A percentile compares a stretch with the other conserved stretches of the same genome.
phyloP scores from a whole-genome alignment of 2,329 filamentous ascomycete species.

The Xylaria sp. region DNA sequence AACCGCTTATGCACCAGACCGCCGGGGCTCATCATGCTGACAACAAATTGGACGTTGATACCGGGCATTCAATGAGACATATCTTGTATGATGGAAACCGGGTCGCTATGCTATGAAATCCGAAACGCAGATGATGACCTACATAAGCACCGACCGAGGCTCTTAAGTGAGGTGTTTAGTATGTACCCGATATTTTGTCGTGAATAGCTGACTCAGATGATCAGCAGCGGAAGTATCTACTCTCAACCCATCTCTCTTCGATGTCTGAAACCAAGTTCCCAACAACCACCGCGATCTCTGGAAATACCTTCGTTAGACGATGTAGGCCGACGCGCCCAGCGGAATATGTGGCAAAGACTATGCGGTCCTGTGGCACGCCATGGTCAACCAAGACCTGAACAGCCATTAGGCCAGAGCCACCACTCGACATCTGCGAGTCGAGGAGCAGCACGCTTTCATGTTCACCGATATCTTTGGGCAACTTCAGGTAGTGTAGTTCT shows the following conservation, averaged over 20 bases:
- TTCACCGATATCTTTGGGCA: slow-evolving; percentile 76
- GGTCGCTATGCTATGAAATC: slow-evolving; percentile 24
- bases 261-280: slow-evolving; percentile 83
- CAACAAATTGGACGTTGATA: slow-evolving; percentile 13
- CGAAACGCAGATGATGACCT: slow-evolving; percentile 17
- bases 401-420: slow-evolving; percentile 88
- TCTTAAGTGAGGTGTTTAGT: slow-evolving; percentile 7
- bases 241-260: slow-evolving; percentile 90
- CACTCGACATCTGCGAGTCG: slow-evolving; percentile 94
- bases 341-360: slow-evolving; percentile 93
- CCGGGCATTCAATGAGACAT: slow-evolving; percentile 7
- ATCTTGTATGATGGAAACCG: slow-evolving; percentile 10
- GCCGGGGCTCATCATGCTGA: slow-evolving; percentile 21
- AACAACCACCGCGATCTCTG: slow-evolving; percentile 85
- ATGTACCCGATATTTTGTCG: slow-evolving; percentile 9
- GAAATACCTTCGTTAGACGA: slow-evolving; percentile 87
- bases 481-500: slow-evolving; percentile 87
- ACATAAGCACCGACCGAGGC: slow-evolving; percentile 13
- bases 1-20: background rate
- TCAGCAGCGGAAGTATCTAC: slow-evolving; percentile 88
- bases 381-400: slow-evolving; percentile 96
- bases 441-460: slow-evolving; percentile 87
- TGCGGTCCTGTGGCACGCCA: slow-evolving; percentile 82
- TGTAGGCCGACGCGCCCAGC: slow-evolving; percentile 87
- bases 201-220: slow-evolving; percentile 1